Conservation (phyloP, 1,284 basidiomycete genomes). For the Athelia psychrophila region DNA sequence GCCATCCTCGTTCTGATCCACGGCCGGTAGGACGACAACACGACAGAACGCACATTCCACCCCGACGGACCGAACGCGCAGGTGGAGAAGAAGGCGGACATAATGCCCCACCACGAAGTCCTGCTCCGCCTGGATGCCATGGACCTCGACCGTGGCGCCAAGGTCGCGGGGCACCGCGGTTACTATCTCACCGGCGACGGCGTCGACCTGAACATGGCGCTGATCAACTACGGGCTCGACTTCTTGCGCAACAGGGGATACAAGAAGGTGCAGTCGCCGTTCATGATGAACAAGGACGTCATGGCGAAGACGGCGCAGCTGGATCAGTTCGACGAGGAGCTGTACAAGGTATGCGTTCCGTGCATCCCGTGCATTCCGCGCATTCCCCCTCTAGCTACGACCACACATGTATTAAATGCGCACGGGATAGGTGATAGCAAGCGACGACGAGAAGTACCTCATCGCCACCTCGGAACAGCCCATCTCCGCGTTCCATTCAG, state of each 20-base stretch:
- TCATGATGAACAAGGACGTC: constrained; percentile 97
- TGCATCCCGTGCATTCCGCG: neutral
- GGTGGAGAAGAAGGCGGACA: constrained; percentile 63
- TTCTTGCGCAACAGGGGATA: constrained; percentile 83
- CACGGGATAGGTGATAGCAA: constrained; percentile 66
- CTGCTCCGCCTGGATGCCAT: constrained; percentile 91
- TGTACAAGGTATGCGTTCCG: constrained; percentile 93
- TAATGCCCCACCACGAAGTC: constrained; percentile 97
- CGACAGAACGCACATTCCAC: constrained; percentile 81
- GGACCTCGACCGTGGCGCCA: constrained; percentile 93
- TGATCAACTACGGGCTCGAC: constrained; percentile 94
- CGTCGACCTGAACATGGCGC: constrained; percentile 95
- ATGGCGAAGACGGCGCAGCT: constrained; percentile 99
- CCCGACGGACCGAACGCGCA: constrained; percentile 72
- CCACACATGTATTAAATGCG: neutral
- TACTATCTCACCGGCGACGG: constrained; percentile 97
- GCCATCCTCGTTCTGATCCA: constrained; percentile 5
- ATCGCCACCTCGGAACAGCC: constrained; percentile 99
- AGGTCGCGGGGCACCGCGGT: constrained; percentile 93
- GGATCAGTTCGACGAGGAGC: constrained; percentile 96
- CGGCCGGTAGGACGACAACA: constrained; percentile 78
- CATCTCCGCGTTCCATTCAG: constrained; percentile 92
- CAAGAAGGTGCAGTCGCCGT: constrained; percentile 96
- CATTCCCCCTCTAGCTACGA: constrained; percentile 2
- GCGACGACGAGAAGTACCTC: constrained; percentile 97